Percentiles rank a stretch among this genome's conserved stretches.
Conservation (phyloP, 1,139 yeast genomes). For the Arxiozyma bovina region DNA sequence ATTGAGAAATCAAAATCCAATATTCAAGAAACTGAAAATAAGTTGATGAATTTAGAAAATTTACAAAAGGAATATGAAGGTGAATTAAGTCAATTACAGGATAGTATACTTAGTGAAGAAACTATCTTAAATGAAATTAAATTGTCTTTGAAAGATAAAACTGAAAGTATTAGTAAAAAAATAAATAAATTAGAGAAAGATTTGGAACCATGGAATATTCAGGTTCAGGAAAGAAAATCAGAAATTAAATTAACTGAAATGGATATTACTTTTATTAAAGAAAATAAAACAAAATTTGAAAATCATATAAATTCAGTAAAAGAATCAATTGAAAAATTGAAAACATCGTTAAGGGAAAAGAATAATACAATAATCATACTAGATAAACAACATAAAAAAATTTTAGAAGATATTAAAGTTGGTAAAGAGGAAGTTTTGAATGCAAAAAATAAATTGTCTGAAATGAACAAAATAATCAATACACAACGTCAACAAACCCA, state of each 20-base stretch:
- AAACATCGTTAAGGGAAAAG: conserved; percentile 46
- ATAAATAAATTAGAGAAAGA: conserved; percentile 49
- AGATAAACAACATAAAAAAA: conserved; percentile 40
- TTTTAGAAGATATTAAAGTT: conserved; percentile 43
- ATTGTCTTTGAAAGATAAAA: conserved; percentile 60
- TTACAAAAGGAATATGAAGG: conserved; percentile 34
- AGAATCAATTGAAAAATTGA: conserved; percentile 40
- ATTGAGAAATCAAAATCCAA: conserved; percentile 33
- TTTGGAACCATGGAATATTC: conserved; percentile 77
- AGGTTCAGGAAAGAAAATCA: conserved; percentile 57
- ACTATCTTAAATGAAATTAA: conserved; percentile 53
- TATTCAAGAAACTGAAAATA: conserved; percentile 38
- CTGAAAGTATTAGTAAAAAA: conserved; percentile 20
- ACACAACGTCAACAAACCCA: conserved; percentile 52
- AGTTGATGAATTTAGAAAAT: conserved; percentile 39
- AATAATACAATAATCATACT: conserved; percentile 38
- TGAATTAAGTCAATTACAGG: conserved; percentile 40
- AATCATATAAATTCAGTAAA: conserved; percentile 43
- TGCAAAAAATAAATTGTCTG: conserved; percentile 42
- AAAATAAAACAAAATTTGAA: conserved; percentile 32
- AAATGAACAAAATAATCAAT: conserved; percentile 47
- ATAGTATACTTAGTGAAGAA: conserved; percentile 46
- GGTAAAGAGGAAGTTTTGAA: conserved; percentile 52
- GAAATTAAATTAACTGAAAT: conserved; percentile 58
- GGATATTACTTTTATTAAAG: conserved; percentile 51